Evolutionary conservation across 164 flowering plant genomes (phyloP).

Genomic region (Piper longum): DNA sequence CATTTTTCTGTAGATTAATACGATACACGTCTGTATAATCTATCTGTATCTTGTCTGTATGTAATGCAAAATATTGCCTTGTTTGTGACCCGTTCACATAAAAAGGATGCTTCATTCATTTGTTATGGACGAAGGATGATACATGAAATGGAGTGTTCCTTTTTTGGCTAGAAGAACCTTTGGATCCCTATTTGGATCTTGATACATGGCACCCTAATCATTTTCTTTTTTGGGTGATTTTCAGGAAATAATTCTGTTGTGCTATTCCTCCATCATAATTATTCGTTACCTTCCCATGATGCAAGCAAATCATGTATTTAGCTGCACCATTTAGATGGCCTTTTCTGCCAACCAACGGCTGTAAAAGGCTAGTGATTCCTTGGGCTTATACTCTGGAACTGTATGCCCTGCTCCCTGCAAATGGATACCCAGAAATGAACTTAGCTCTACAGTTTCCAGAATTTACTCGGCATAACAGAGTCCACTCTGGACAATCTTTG

Average conservation of each 20-base stretch:
- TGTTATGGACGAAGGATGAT: too few relatives aligned
- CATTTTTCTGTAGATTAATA: neutral
- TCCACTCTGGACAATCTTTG: too few relatives aligned
- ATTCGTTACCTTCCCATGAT: neutral
- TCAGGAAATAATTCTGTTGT: neutral
- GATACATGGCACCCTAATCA: neutral
- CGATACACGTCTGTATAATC: too few relatives aligned
- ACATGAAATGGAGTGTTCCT: too few relatives aligned
- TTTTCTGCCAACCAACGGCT: conserved; percentile 46
- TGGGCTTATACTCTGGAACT: conserved; percentile 80
- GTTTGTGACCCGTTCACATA: neutral
- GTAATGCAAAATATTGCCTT: neutral
- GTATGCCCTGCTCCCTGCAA: conserved; percentile 83
- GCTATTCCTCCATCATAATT: neutral
- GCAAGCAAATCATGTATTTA: neutral
- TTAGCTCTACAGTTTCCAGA: neutral
- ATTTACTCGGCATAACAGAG: too few relatives aligned
- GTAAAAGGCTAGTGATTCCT: conserved; percentile 54
- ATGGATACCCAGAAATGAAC: neutral
- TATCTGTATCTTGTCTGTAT: neutral
- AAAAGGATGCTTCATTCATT: neutral
- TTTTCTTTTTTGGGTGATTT: neutral
- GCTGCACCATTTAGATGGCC: conserved; percentile 6
- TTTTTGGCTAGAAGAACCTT: too few relatives aligned
- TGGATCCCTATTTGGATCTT: too few relatives aligned